A percentile compares a stretch with the other conserved stretches of the same genome.
phyloP scores from a whole-genome alignment of 176 grass and related monocot species.

The Triticum urartu region DNA sequence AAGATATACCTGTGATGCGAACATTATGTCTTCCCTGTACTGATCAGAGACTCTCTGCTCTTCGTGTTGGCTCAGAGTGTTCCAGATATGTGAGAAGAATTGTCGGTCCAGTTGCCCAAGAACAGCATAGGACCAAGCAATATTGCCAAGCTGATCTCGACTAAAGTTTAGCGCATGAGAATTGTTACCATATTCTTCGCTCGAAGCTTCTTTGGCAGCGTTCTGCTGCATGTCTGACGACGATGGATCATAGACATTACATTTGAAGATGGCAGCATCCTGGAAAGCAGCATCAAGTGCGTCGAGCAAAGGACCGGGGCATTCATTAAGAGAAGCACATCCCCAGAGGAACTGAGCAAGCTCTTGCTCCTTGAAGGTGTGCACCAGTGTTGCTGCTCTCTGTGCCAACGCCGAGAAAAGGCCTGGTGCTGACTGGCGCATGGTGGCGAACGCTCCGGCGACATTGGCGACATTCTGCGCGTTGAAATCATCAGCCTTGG shows the following conservation, averaged over 20 bases:
- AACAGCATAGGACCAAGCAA: slow-evolving; percentile 93
- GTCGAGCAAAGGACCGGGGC: slow-evolving; percentile 48
- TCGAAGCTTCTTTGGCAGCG: slow-evolving; percentile 19
- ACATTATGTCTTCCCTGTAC: slow-evolving; percentile 91
- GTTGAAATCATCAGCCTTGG: slow-evolving; percentile 73
- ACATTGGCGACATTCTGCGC: slow-evolving; percentile 87
- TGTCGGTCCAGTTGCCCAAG: slow-evolving; percentile 67
- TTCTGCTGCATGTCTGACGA: neutral
- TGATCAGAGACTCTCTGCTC: slow-evolving; percentile 61
- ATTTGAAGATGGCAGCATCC: slow-evolving; percentile 26
- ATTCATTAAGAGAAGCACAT: slow-evolving; percentile 77
- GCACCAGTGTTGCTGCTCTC: slow-evolving; percentile 54
- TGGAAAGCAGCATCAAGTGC: slow-evolving; percentile 58
- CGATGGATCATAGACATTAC: neutral
- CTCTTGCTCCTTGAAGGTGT: slow-evolving; percentile 77
- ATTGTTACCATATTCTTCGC: neutral
- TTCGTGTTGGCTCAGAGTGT: slow-evolving; percentile 58
- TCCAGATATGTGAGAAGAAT: slow-evolving; percentile 80
- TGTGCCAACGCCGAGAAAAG: slow-evolving; percentile 53
- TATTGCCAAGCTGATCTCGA: slow-evolving; percentile 79
- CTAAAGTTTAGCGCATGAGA: slow-evolving; percentile 52
- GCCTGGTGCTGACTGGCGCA: slow-evolving; percentile 73
- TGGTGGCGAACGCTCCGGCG: slow-evolving; percentile 74
- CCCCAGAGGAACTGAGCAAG: slow-evolving; percentile 87
- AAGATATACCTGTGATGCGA: slow-evolving; percentile 90